phyloP scores from a whole-genome alignment of 768 basidiomycete genomes.

The Pisolithus marmoratus region DNA sequence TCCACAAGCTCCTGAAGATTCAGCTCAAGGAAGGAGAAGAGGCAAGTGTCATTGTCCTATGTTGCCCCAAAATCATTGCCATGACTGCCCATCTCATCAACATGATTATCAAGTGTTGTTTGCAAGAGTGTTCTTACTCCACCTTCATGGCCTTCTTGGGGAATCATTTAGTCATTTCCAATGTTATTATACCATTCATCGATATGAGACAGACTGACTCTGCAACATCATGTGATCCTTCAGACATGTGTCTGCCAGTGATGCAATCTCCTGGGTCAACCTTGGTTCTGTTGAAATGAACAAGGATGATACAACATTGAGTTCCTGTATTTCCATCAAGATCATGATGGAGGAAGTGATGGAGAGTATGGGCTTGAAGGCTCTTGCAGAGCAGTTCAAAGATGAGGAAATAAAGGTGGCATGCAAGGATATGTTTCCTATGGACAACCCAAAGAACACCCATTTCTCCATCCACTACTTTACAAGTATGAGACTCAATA shows the following conservation, averaged over 20 bases:
- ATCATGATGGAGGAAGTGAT: conserved; percentile 94
- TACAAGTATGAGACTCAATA: conserved; percentile 88
- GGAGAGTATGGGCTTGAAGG: conserved; percentile 88
- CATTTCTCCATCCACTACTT: conserved; percentile 97
- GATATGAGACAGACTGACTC: conserved; percentile 96
- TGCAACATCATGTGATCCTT: conserved; percentile 97
- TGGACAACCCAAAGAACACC: conserved; percentile 95
- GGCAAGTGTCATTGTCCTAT: conserved; percentile 40
- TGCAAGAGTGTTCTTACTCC: conserved; percentile 95
- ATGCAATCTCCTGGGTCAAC: conserved; percentile 85
- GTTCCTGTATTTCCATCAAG: conserved; percentile 95
- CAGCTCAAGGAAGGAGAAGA: conserved; percentile 91
- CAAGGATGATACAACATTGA: conserved; percentile 95
- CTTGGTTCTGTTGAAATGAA: conserved; percentile 86
- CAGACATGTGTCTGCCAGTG: conserved; percentile 84
- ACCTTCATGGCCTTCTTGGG: conserved; percentile 93
- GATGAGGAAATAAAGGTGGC: conserved; percentile 74
- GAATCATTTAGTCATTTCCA: conserved; percentile 96
- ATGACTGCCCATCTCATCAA: conserved; percentile 60
- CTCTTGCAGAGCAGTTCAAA: conserved; percentile 81
- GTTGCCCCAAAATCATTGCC: background rate
- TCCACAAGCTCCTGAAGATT: too few relatives aligned
- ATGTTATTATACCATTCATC: conserved; percentile 95
- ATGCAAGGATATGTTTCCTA: conserved; percentile 87
- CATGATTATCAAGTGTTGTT: conserved; percentile 99